These are phyloP conservation scores for Filobasidium floriforme DNA, from an alignment of 768 basidiomycete species.

Conservation along the genomic window DNA sequence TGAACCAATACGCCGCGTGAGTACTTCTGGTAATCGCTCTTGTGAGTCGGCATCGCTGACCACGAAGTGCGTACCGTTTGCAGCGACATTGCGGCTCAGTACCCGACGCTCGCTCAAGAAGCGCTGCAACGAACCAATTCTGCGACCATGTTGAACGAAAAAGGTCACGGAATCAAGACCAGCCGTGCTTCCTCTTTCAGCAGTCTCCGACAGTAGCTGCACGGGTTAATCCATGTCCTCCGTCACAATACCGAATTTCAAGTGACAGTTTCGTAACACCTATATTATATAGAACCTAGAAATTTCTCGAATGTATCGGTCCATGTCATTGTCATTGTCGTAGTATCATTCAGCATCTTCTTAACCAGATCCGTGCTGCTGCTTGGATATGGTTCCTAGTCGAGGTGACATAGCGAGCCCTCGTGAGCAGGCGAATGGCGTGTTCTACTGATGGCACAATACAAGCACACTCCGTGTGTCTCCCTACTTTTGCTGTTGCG, in stretches of 20 bases:
- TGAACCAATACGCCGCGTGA: conserved; percentile 75
- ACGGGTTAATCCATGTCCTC: background rate
- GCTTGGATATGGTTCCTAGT: too few species aligned
- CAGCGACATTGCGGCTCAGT: conserved; percentile 68
- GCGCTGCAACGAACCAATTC: conserved; percentile 56
- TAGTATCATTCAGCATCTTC: too few species aligned
- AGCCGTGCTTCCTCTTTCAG: background rate
- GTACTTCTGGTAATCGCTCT: conserved; percentile 12
- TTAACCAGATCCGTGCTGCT: too few species aligned
- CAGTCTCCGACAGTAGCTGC: background rate
- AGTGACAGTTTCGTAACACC: too few species aligned
- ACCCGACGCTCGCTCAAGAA: conserved; percentile 57
- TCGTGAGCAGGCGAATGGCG: too few species aligned
- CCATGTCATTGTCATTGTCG: too few species aligned
- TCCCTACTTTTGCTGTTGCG: background rate
- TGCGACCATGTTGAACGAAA: conserved; percentile 49
- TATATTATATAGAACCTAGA: too few species aligned
- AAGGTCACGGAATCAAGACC: conserved; percentile 3
- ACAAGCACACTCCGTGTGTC: too few species aligned
- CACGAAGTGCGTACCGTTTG: background rate
- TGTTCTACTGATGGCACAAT: too few species aligned
- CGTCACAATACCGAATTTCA: background rate
- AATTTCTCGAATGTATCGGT: too few species aligned
- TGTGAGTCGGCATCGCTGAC: background rate
- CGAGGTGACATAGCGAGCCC: too few species aligned